Base-by-base conservation (phyloP, 148 eudicot species). In the Polygonum maritimum region DNA sequence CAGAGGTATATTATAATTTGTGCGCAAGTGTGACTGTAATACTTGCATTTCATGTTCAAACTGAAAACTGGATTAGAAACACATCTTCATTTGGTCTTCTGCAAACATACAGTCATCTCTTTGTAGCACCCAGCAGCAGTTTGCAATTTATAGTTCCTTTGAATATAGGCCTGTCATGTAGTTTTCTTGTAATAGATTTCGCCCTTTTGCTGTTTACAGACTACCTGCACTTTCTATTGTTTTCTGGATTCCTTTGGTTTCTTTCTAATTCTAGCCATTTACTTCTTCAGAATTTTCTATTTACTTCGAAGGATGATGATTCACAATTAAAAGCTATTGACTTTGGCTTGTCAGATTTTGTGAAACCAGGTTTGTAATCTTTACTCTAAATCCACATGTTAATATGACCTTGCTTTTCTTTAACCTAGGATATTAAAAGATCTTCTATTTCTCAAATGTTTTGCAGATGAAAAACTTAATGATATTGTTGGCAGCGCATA, bases 401-500 rank as follows among this genome's bases (percentile, higher is more conserved):
- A 72, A 12, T 72, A 21, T 44, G 22, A 19, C 9, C 73, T 70
- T 70, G 7, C 6, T n/a, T 39, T 39, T 60, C 38, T 67, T 21
- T 67, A 36, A 54, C 15, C 3, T 15, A 15, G 6, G 71, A 62
- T 62, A 10, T 60, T 60, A 14, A 31, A 33, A 31, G 2, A 14
- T 67, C 21, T 35, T 36, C 71, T 67, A 67, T 36, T 45, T 60
- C 12, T 76, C 38, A 31, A 38, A 22, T 76, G 60, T 15, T 82
- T 70, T 77, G 52, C 90, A 95, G 99, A 92, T 80, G 96, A 92
- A 80, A 88, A 87, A 81, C 87, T 95, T 71, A 92, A 91, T 80
- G 99, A 95, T 74, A 95, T 95, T 5, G 99, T 95, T n/a, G 99
- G 99, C 38, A 95, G 99, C 77, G 97, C 98, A 54, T 95, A 92